Percentiles rank a stretch among this genome's conserved stretches.
Conservation (phyloP, 1,284 basidiomycete species). For the Chondrostereum purpureum region DNA sequence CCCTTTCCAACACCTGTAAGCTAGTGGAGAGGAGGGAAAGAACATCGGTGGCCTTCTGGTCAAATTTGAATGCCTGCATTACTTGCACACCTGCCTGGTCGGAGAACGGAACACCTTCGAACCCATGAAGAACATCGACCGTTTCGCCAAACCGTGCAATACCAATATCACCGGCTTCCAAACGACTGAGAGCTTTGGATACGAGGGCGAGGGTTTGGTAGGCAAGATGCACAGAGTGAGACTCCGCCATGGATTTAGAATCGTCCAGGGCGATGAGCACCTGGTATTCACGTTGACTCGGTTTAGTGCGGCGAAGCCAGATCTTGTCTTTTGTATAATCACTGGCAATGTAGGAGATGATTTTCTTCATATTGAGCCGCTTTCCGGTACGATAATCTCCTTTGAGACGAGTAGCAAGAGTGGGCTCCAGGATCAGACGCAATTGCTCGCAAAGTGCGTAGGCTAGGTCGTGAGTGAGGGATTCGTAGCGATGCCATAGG, state of each 20-base stretch:
- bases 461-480: conserved; percentile 86
- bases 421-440: conserved; percentile 94
- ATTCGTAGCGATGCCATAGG: conserved; percentile 88
- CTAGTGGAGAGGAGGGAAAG: conserved; percentile 82
- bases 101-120: conserved; percentile 73
- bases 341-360: conserved; percentile 96
- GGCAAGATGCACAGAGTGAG: conserved; percentile 88
- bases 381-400: conserved; percentile 99
- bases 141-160: conserved; percentile 88
- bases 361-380: conserved; percentile 98
- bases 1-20: conserved; percentile 69
- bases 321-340: conserved; percentile 99
- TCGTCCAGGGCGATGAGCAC: conserved; percentile 94
- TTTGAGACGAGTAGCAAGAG: conserved; percentile 87
- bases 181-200: conserved; percentile 81
- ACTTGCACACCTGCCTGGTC: conserved; percentile 77
- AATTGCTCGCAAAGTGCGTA: conserved; percentile 94
- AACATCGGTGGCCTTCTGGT: conserved; percentile 90
- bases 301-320: conserved; percentile 93
- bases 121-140: conserved; percentile 86
- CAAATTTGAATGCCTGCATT: conserved; percentile 83
- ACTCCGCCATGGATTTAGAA: conserved; percentile 94
- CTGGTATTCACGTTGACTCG: conserved; percentile 94
- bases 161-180: conserved; percentile 93
- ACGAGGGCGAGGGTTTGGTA: conserved; percentile 94